Evolutionary conservation across 805 yeast species (phyloP), one percentile per base, ranked within the genome.

Genomic region (Ogataea pilisensis): DNA sequence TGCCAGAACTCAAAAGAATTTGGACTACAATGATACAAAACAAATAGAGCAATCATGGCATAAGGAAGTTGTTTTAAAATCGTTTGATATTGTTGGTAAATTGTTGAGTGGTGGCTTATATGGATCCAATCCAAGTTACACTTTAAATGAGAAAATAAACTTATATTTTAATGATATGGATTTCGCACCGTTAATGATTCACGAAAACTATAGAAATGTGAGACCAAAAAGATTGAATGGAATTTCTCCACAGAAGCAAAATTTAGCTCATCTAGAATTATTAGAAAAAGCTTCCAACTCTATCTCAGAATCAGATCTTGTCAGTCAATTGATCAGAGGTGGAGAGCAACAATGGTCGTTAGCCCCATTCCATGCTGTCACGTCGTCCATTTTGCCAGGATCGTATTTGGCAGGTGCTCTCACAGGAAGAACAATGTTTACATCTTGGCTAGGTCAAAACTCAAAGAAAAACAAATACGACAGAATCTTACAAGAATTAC

Each of bases 341-440:
- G 76, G 91, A 31, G 96, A 90, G 50, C 98, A 91, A 61, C 86
- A 85, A 51, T 90, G 98, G 98, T 79, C 93, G 45, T 70, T 91
- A 44, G 74, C 93, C 70, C 99, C 98, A 6, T 73, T 88, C 54
- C 96, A 88, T 63, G 97, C 89, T 0, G 73, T 88, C 4, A 69
- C 85, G 71, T 90, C 97, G 1, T 76, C 95, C 0, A 87, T 93
- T 11, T 66, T 76, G 36, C 99, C 98, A 1, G 73, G 87, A 0
- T 78, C 78, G 26, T 75, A 72, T 48, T 80, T 88, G 17, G 81
- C 86, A 13, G 97, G 96, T 7, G 75, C 73, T 37, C 62, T 83
- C 36, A 63, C 73, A 1, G 84, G 84, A 8, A 69, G 95, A 49
- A 78, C 82, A 40, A 81, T 79, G 63, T 91, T 91, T 65, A 78